Evolutionary conservation across 208 protist genomes (phyloP).

Genomic region (Trypanosoma conorhini): DNA sequence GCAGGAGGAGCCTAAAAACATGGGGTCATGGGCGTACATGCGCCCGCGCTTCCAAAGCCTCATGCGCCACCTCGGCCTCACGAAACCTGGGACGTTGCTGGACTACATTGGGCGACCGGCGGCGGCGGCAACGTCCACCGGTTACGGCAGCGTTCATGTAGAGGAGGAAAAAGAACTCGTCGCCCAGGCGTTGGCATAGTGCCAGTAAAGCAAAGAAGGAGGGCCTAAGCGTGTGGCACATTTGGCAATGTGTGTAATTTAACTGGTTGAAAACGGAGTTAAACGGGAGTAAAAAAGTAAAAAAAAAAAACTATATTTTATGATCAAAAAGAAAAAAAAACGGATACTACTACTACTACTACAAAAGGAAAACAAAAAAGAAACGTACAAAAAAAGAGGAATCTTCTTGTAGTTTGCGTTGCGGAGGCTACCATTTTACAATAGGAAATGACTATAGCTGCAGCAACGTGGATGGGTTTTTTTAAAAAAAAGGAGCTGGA

Average conservation of each 20-base stretch:
- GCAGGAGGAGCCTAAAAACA: constrained; percentile 99
- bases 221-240: not conserved
- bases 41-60: constrained; percentile 80
- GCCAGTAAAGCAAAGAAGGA: not conserved
- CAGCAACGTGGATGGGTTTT: no score
- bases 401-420: not conserved
- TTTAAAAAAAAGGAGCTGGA: no score
- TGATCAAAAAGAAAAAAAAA: no score
- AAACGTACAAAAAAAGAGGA: not conserved
- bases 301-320: no score
- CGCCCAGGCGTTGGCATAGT: constrained; percentile 56
- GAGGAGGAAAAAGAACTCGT: constrained; percentile 84
- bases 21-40: constrained; percentile 94
- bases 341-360: no score
- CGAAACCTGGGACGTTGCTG: constrained; percentile 40
- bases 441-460: no score
- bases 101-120: constrained; percentile 71
- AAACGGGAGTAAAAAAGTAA: no score
- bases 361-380: no score
- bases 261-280: no score
- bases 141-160: constrained; percentile 87
- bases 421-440: no score
- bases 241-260: not conserved
- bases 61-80: constrained; percentile 55
- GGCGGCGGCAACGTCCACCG: constrained; percentile 89